phyloP scores from a whole-genome alignment of 2,329 filamentous ascomycete species.

The Paraphoma chrysanthemicola region DNA sequence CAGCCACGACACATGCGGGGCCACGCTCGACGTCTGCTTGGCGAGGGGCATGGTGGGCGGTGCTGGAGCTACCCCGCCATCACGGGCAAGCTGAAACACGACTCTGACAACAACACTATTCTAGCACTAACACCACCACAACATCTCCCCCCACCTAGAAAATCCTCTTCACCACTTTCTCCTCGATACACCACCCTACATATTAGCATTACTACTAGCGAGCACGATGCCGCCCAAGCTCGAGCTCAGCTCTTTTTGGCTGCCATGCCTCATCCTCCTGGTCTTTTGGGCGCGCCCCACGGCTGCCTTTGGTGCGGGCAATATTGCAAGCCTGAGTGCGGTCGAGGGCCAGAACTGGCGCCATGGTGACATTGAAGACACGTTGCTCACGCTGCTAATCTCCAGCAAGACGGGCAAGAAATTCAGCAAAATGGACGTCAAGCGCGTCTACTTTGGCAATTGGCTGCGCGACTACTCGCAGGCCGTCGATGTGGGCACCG shows the following conservation, averaged over 20 bases:
- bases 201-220: neutral
- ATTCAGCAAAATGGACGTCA: slow-evolving; percentile 86
- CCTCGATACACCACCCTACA: neutral
- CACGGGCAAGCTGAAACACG: slow-evolving; percentile 12
- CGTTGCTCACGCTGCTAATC: slow-evolving; percentile 75
- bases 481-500: slow-evolving; percentile 89
- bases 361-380: slow-evolving; percentile 84
- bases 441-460: slow-evolving; percentile 94
- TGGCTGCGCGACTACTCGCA: slow-evolving; percentile 95
- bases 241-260: slow-evolving; percentile 42
- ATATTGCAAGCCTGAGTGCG: slow-evolving; percentile 81
- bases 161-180: neutral
- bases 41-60: neutral
- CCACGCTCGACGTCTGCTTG: neutral
- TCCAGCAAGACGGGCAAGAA: slow-evolving; percentile 74
- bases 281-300: slow-evolving; percentile 73
- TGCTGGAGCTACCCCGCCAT: neutral
- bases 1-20: neutral
- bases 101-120: slow-evolving; percentile 3
- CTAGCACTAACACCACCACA: slow-evolving; percentile 1
- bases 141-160: neutral
- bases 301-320: slow-evolving; percentile 85
- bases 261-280: slow-evolving; percentile 55
- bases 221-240: slow-evolving; percentile 36
- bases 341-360: slow-evolving; percentile 81